Evolutionary conservation across 176 grass and related monocot species (phyloP).

Genomic region (Eragrostis curvula): DNA sequence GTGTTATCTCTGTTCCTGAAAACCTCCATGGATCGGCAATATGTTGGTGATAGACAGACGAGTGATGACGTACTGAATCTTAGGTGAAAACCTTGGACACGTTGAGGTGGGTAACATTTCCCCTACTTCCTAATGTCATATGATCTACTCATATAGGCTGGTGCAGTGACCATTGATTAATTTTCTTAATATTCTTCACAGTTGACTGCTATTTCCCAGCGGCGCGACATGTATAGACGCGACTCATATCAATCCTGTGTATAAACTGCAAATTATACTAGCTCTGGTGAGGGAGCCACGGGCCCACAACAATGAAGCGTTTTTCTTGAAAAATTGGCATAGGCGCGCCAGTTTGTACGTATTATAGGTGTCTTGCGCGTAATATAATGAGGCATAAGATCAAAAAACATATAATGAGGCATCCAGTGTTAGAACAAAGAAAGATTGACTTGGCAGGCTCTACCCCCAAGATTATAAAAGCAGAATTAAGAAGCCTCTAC

Average conservation of each 20-base stretch:
- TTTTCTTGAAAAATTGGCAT: not conserved
- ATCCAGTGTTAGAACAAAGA: not conserved
- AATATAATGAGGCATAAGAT: not conserved
- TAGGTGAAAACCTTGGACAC: not conserved
- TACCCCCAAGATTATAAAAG: not conserved
- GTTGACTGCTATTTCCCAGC: not conserved
- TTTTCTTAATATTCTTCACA: not conserved
- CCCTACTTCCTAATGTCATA: not conserved
- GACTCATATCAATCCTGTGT: no score
- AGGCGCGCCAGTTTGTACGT: not conserved
- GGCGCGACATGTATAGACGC: not conserved
- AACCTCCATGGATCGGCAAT: slow-evolving; percentile 87
- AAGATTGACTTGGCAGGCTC: not conserved
- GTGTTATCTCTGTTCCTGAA: slow-evolving; percentile 84
- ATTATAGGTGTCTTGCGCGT: not conserved
- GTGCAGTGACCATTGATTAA: not conserved
- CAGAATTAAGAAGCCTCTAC: not conserved
- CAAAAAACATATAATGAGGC: no score
- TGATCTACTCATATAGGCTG: not conserved
- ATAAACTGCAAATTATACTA: not conserved
- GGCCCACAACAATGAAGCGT: not conserved
- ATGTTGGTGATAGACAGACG: slow-evolving; percentile 57
- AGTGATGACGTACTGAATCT: not conserved
- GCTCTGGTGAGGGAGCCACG: not conserved
- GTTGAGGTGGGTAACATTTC: not conserved